These are phyloP conservation scores for Penicillium concentricum DNA, from an alignment of 2,329 filamentous ascomycete species.

Conservation along the genomic window DNA sequence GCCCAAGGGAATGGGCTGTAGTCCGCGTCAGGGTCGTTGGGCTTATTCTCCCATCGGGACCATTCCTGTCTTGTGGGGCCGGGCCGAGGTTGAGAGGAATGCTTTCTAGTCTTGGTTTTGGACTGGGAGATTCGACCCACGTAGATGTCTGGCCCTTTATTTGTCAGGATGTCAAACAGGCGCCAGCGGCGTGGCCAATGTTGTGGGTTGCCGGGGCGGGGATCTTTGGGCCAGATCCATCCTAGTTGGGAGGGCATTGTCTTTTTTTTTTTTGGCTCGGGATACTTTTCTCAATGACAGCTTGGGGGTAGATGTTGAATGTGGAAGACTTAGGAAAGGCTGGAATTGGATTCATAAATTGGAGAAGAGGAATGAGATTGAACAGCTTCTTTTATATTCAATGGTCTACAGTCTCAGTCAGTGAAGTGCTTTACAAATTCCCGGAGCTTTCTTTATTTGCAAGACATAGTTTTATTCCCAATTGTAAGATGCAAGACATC, in stretches of 20 bases:
- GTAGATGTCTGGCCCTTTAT: slow-evolving; percentile 45
- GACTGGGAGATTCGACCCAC: slow-evolving; percentile 28
- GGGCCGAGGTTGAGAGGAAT: background rate
- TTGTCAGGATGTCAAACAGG: slow-evolving; percentile 38
- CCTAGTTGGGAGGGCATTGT: slow-evolving; percentile 16
- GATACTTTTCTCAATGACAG: background rate
- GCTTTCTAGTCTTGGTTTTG: background rate
- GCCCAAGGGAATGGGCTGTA: slow-evolving; percentile 20
- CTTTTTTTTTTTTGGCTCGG: background rate
- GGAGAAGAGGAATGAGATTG: background rate
- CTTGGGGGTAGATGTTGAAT: background rate
- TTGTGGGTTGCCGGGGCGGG: slow-evolving; percentile 32
- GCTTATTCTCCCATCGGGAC: slow-evolving; percentile 15
- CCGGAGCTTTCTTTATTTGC: background rate
- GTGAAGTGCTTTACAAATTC: background rate
- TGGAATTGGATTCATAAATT: background rate
- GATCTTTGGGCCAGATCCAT: slow-evolving; percentile 42
- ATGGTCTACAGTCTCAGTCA: background rate
- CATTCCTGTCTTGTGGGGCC: slow-evolving; percentile 5
- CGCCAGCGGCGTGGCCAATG: slow-evolving; percentile 33
- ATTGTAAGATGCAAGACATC: background rate
- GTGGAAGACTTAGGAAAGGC: background rate
- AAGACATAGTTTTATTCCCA: background rate
- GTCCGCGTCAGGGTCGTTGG: background rate
- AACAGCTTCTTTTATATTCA: background rate